phyloP scores from a whole-genome alignment of 1,139 yeast genomes.

The Hyphopichia pseudoburtonii region DNA sequence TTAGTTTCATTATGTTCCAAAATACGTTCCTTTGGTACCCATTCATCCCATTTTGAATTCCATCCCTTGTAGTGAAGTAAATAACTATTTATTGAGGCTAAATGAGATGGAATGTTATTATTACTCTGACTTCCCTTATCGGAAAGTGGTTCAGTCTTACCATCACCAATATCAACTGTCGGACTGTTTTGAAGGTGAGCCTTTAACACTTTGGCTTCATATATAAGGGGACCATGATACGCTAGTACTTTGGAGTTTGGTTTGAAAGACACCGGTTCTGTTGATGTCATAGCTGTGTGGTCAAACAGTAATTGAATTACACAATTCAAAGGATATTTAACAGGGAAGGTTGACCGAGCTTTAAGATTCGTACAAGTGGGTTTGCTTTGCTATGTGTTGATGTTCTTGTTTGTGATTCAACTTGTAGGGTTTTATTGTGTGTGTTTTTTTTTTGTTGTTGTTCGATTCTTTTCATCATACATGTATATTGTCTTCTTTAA shows the following conservation, averaged over 20 bases:
- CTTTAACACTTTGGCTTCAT: slow-evolving; percentile 80
- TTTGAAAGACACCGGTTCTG: slow-evolving; percentile 12
- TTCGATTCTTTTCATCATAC: too few species aligned
- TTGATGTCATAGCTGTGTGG: too few species aligned
- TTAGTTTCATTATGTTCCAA: slow-evolving; percentile 72
- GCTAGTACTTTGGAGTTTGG: slow-evolving; percentile 64
- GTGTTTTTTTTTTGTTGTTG: too few species aligned
- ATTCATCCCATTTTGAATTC: slow-evolving; percentile 96
- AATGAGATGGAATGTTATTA: slow-evolving; percentile 45
- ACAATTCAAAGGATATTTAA: too few species aligned
- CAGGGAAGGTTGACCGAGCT: too few species aligned
- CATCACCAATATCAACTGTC: slow-evolving; percentile 26
- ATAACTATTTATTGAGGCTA: slow-evolving; percentile 46
- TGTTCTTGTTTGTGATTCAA: too few species aligned
- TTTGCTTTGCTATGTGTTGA: too few species aligned
- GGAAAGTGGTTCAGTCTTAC: not conserved
- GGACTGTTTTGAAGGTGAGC: slow-evolving; percentile 55
- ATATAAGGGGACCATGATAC: slow-evolving; percentile 86
- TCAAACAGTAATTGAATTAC: too few species aligned
- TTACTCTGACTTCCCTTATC: not conserved
- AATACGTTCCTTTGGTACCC: slow-evolving; percentile 77
- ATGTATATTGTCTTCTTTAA: too few species aligned
- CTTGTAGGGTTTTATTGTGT: too few species aligned
- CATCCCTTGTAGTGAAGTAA: slow-evolving; percentile 92
- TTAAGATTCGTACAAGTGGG: too few species aligned